Conservation (phyloP, 257 asterid species). For the Solanum bulbocastanum region DNA sequence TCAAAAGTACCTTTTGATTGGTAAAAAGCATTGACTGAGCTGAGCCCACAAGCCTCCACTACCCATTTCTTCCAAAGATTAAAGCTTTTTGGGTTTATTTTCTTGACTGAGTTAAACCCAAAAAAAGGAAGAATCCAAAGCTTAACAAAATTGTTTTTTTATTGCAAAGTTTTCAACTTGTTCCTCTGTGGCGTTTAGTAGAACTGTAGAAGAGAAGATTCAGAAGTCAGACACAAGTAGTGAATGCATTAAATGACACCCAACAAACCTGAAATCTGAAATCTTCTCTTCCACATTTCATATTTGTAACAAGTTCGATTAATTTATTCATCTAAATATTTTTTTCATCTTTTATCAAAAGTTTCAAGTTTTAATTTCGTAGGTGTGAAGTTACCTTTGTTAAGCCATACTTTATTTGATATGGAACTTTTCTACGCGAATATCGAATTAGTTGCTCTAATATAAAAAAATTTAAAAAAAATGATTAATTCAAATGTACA, state of each 20-base stretch:
- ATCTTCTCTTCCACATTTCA: not conserved
- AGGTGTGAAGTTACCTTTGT: too few relatives aligned
- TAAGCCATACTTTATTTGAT: too few relatives aligned
- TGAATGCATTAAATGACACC: slow-evolving; percentile 30
- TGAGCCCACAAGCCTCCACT: slow-evolving; percentile 52
- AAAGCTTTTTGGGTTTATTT: slow-evolving; percentile 25
- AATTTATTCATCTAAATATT: fast-evolving
- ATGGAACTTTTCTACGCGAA: too few relatives aligned
- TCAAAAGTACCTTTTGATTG: slow-evolving; percentile 39
- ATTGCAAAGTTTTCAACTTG: not conserved
- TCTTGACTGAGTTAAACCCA: slow-evolving; percentile 1
- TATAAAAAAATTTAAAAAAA: too few relatives aligned
- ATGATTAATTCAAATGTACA: too few relatives aligned
- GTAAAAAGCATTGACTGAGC: slow-evolving; percentile 39
- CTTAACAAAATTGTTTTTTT: not conserved
- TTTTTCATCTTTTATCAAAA: fast-evolving
- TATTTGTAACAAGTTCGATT: not conserved
- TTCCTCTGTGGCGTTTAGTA: slow-evolving; percentile 8
- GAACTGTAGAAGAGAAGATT: slow-evolving; percentile 21
- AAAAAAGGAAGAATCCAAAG: slow-evolving; percentile 42
- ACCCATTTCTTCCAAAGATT: slow-evolving; percentile 34
- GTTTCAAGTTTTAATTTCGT: fast-evolving
- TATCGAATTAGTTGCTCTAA: not conserved
- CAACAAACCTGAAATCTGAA: slow-evolving; percentile 20
- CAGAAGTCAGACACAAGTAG: slow-evolving; percentile 27